Base-by-base conservation (phyloP, 495 filamentous ascomycete species). In the Bacidia rubella region DNA sequence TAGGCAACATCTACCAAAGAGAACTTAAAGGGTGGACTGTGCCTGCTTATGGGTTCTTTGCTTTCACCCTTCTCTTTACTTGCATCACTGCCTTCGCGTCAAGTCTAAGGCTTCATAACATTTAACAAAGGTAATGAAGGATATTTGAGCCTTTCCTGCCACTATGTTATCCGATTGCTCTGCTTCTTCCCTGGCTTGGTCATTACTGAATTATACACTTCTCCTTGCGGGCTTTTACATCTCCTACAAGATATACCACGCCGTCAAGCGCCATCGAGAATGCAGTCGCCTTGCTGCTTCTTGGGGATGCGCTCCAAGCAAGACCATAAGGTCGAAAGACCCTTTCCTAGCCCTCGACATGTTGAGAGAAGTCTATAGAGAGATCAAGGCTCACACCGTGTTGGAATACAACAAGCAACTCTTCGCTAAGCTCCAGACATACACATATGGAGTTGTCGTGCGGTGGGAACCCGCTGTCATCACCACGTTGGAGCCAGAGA, bases 401-500 rank as follows among this genome's bases (percentile, higher is more conserved):
- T 63, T 68, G 0, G 66, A 69, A 47, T 55, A 61, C 32, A 57
- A 56, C 0, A 35, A 60, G 5, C 44, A 51, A 17, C 55, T 56
- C 25, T 63, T 66, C 49, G 54, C 60, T 24, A 27, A 52, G 22
- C 21, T 66, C 1, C 64, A 63, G 2, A 52, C 32, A 0, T 54
- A 56, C 24, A 59, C 60, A 23, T 48, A 35, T 2, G 50, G 58
- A 19, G 63, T 65, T 0, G 29, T 60, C 7, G 49, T 56, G 17
- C 57, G 64, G 24, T 57, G 66, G 9, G 60, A 63, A 26, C 60
- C 63, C 38, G 61, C 60, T 40, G 52, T 65, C 49, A 56, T 80
- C 24, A 60, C 70, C 3, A 83, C 79, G 0, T 65, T 66, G 3
- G 83, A 86, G 54, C 76, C 80, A 0, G 72, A 73, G 60, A 86